Evolutionary conservation across 1,139 yeast genomes (phyloP), one percentile per base, ranked within the genome.

Genomic region (Pichia sorboxylosa): DNA sequence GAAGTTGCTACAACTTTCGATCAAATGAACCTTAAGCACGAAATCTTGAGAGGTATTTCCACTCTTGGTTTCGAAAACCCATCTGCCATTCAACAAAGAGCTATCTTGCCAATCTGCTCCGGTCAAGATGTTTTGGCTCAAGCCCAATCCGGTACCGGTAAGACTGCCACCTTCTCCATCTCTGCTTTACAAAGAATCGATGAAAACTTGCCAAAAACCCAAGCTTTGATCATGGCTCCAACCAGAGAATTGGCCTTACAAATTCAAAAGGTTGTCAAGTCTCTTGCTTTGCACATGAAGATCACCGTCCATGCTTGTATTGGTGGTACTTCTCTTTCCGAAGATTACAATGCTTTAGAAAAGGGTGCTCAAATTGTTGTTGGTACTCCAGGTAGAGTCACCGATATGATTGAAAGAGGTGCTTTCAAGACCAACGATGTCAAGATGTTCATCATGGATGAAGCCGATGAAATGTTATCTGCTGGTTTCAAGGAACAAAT

Each of bases 141-240:
- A 67, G 96, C 97, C 50, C 98, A 90, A 73, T 87, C 97, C 36
- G 98, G 98, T 78, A 90, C 98, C 47, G 98, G 98, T 78, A 90
- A 90, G 72, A 90, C 98, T 44, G 98, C 97, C 57, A 90, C 98
- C 48, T 90, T 90, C 77, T 80, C 97, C 61, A 87, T 90, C 54
- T 81, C 95, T 53, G 90, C 94, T 53, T 73, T 90, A 62, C 95
- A 87, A 72, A 82, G 85, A 73, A 79, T 85, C 51, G 94, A 84
- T 61, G 75, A 67, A 55, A 68, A 59, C 57, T 70, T 72, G 57
- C 75, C 77, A 64, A 62, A 78, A 57, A 84, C 92, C 52, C 94
- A 82, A 69, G 96, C 96, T 52, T 73, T 90, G 63, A 85, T 90
- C 56, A 73, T 90, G 59, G 94, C 96, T 43, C 98, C 98, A 59